A percentile compares a stretch with the other conserved stretches of the same genome.
phyloP scores from a whole-genome alignment of 164 flowering plant genomes.

The Taxillus chinensis region DNA sequence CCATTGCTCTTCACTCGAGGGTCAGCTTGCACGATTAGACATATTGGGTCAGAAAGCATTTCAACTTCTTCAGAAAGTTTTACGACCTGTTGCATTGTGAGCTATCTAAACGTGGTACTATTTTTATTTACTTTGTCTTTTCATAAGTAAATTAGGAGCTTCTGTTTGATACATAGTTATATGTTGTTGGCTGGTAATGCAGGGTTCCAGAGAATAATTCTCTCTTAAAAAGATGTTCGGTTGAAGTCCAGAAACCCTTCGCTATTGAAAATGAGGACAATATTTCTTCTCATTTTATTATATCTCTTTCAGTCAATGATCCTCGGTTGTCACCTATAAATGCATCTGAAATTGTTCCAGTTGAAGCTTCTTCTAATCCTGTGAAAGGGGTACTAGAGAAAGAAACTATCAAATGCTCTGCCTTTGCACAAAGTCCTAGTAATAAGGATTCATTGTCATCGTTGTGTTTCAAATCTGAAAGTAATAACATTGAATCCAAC shows the following conservation, averaged over 20 bases:
- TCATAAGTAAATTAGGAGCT: background rate
- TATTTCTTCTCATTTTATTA: slow-evolving; percentile 36
- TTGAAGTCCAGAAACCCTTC: slow-evolving; percentile 12
- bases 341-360: slow-evolving; percentile 14
- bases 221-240: slow-evolving; percentile 24
- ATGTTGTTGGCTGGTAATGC: slow-evolving; percentile 13
- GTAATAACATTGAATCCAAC: slow-evolving; percentile 11
- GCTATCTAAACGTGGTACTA: slow-evolving; percentile 11
- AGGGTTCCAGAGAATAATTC: slow-evolving; percentile 24
- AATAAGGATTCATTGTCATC: slow-evolving; percentile 10
- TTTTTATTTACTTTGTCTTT: background rate
- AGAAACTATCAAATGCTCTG: slow-evolving; percentile 11
- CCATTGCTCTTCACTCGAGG: slow-evolving; percentile 55
- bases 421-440: slow-evolving; percentile 9
- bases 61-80: slow-evolving; percentile 53
- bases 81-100: slow-evolving; percentile 48
- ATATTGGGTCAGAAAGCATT: slow-evolving; percentile 55
- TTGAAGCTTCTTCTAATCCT: slow-evolving; percentile 7
- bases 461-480: slow-evolving; percentile 17
- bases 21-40: slow-evolving; percentile 66
- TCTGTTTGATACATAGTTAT: background rate
- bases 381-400: slow-evolving; percentile 9
- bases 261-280: slow-evolving; percentile 33
- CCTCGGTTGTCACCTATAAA: slow-evolving; percentile 40
- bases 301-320: slow-evolving; percentile 54